Conservation (phyloP, 1,139 yeast genomes). For the Yamadazyma dushanensis region DNA sequence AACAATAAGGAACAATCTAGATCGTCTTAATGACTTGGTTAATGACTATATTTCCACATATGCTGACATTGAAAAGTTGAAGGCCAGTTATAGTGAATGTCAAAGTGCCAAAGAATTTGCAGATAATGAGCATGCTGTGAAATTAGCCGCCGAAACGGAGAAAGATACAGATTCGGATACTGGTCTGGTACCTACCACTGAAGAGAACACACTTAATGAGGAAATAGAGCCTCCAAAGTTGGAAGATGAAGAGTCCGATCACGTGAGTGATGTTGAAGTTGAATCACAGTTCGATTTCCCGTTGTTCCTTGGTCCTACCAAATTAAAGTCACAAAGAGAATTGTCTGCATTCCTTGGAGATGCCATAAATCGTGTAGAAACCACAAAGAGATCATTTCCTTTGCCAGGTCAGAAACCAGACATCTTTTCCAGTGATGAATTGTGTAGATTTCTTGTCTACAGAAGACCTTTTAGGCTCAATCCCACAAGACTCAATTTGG, state of each 20-base stretch:
- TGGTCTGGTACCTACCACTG: conserved; percentile 3
- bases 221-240: conserved; percentile 1
- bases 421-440: conserved; percentile 40
- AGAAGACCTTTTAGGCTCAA: conserved; percentile 34
- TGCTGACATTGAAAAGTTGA: conserved; percentile 29
- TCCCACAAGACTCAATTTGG: conserved; percentile 41
- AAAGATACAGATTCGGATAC: conserved; percentile 3
- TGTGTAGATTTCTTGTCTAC: conserved; percentile 29
- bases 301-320: conserved; percentile 29
- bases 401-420: conserved; percentile 45
- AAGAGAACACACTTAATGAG: conserved; percentile 6
- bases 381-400: conserved; percentile 34
- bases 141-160: conserved; percentile 3
- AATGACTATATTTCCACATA: conserved; percentile 29
- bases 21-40: conserved; percentile 26
- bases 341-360: conserved; percentile 25
- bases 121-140: conserved; percentile 17
- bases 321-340: conserved; percentile 19
- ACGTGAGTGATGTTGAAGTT: conserved; percentile 3
- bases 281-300: conserved; percentile 31
- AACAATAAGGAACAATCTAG: conserved; percentile 25
- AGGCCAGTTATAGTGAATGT: conserved; percentile 32
- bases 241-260: conserved; percentile 5
- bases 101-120: conserved; percentile 31
- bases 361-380: conserved; percentile 27